Evolutionary conservation across 176 grass and related monocot species (phyloP).

Genomic region (Alloteropsis semialata): DNA sequence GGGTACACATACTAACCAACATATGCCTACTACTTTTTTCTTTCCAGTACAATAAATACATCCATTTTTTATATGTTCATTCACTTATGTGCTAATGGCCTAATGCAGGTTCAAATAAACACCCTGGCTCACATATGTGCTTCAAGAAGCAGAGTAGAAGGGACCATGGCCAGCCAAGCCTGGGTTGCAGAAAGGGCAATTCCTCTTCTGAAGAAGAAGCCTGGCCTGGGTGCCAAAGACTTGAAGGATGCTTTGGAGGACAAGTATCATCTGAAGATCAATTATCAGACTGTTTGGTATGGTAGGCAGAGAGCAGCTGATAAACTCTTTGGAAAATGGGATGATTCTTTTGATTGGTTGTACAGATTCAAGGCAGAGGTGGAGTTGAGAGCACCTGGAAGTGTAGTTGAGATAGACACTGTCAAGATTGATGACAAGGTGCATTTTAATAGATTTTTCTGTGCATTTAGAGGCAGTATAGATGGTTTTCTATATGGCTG

Average conservation of each 20-base stretch:
- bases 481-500: neutral
- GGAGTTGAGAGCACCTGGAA: neutral
- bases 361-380: neutral
- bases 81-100: neutral
- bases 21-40: too few species aligned
- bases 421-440: rapidly evolving
- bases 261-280: neutral
- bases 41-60: rapidly evolving
- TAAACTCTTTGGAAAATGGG: neutral
- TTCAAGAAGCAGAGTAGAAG: neutral
- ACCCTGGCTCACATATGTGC: rapidly evolving
- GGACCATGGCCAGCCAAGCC: neutral
- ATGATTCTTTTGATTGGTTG: neutral
- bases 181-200: neutral
- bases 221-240: rapidly evolving
- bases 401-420: neutral
- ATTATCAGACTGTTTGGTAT: neutral
- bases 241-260: neutral
- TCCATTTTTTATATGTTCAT: too few species aligned
- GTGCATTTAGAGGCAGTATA: neutral
- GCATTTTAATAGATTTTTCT: neutral
- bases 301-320: neutral
- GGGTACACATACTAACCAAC: neutral
- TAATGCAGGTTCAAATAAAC: neutral
- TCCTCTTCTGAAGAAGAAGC: neutral